Percentiles rank a stretch among this genome's conserved stretches.
phyloP scores from a whole-genome alignment of 2,329 filamentous ascomycete species.

The Aspergillus fischeri region DNA sequence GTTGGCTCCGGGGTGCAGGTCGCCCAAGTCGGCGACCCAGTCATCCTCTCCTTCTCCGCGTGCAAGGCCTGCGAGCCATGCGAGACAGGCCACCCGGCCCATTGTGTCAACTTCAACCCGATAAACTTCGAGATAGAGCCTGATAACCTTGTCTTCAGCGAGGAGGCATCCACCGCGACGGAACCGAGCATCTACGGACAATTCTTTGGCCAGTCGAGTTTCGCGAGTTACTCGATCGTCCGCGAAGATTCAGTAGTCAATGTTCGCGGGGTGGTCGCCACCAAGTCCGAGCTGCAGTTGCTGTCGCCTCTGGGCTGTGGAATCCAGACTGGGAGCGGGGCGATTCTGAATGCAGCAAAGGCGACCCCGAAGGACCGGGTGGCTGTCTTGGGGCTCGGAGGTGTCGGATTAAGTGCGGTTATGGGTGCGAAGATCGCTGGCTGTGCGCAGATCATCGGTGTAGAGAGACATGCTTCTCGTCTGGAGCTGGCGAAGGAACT shows the following conservation, averaged over 20 bases:
- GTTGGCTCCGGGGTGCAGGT: constrained; percentile 40
- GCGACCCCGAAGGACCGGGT: constrained; percentile 35
- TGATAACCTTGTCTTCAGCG: constrained; percentile 6
- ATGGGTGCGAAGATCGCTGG: constrained; percentile 47
- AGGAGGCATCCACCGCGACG: constrained; percentile 7
- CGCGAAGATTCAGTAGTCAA: constrained; percentile 41
- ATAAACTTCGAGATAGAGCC: constrained; percentile 39
- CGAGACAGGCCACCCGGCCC: constrained; percentile 41
- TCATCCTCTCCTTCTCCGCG: constrained; percentile 47
- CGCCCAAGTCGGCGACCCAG: constrained; percentile 44
- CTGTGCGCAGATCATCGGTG: constrained; percentile 37
- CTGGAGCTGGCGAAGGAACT: constrained; percentile 38
- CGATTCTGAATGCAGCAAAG: constrained; percentile 37
- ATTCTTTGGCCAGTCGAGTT: constrained; percentile 51
- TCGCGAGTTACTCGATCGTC: constrained; percentile 39
- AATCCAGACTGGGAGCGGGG: constrained; percentile 44
- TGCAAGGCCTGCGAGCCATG: constrained; percentile 49
- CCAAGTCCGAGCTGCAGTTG: constrained; percentile 30
- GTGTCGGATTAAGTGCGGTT: constrained; percentile 45
- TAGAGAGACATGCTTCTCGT: constrained; percentile 36
- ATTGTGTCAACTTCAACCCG: constrained; percentile 47
- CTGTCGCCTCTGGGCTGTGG: constrained; percentile 46
- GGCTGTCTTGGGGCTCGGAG: constrained; percentile 44
- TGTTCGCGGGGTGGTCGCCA: constrained; percentile 36
- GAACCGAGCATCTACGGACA: constrained; percentile 28